Evolutionary conservation across 2,329 filamentous ascomycete genomes (phyloP).

Genomic region (Aspergillus chevalieri): DNA sequence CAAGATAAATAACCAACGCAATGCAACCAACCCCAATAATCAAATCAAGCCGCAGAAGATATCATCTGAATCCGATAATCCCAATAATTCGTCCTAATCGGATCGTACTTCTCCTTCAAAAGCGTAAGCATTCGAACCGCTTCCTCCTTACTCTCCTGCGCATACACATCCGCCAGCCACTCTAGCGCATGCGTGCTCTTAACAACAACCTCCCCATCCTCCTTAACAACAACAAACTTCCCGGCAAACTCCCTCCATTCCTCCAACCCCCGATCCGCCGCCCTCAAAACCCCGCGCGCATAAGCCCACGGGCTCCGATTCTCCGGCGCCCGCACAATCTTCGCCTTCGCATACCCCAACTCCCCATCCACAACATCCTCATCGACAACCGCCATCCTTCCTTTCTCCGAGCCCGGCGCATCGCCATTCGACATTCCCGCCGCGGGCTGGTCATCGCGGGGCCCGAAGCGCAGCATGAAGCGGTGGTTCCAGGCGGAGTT

Average conservation of each 20-base stretch:
- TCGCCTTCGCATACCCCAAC: constrained; percentile 64
- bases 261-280: constrained; percentile 50
- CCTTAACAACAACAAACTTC: constrained; percentile 47
- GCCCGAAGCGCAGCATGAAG: constrained; percentile 82
- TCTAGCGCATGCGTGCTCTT: constrained; percentile 55
- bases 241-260: constrained; percentile 50
- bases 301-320: constrained; percentile 96
- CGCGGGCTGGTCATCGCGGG: constrained; percentile 41
- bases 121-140: constrained; percentile 66
- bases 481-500: constrained; percentile 98
- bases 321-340: constrained; percentile 75
- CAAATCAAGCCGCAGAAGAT: constrained; percentile 13
- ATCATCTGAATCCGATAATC: constrained; percentile 58
- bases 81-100: constrained; percentile 88
- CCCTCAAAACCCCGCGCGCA: constrained; percentile 66
- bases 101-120: constrained; percentile 81
- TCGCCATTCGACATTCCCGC: constrained; percentile 29
- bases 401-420: constrained; percentile 19
- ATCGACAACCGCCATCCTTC: constrained; percentile 45
- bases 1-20: no score
- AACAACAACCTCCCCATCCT: constrained; percentile 41
- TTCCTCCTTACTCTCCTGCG: constrained; percentile 43
- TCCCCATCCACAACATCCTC: constrained; percentile 65
- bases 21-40: not conserved
- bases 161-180: constrained; percentile 44